phyloP scores from a whole-genome alignment of 441 rosid genomes.

The Macaranga tanarius region DNA sequence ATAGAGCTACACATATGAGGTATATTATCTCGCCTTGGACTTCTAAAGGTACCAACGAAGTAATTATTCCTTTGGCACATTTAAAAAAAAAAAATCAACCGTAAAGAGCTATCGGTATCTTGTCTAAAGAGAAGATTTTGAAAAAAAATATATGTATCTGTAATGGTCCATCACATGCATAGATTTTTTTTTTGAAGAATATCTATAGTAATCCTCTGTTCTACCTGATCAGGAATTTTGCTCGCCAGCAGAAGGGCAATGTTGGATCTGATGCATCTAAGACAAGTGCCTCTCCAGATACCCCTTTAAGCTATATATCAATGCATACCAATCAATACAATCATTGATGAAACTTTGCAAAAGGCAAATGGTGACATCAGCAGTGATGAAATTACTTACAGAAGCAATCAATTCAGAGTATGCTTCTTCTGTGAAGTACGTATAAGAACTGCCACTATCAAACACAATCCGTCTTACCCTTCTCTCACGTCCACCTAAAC shows the following conservation, averaged over 20 bases:
- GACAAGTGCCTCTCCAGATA: slow-evolving; percentile 43
- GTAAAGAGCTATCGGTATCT: background rate
- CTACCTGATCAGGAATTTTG: slow-evolving; percentile 61
- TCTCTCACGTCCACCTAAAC: slow-evolving; percentile 43
- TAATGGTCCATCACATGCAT: background rate
- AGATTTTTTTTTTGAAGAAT: background rate
- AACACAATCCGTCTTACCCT: slow-evolving; percentile 49
- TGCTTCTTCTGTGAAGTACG: slow-evolving; percentile 71
- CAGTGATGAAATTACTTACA: slow-evolving; percentile 45
- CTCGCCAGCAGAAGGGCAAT: slow-evolving; percentile 75
- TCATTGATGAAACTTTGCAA: background rate
- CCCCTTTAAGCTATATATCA: slow-evolving; percentile 59
- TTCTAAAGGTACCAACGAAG: background rate
- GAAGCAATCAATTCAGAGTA: slow-evolving; percentile 64
- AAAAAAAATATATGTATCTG: too few species aligned
- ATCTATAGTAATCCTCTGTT: background rate
- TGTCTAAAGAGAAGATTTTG: background rate
- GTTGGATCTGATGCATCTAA: slow-evolving; percentile 60
- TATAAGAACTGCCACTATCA: slow-evolving; percentile 93
- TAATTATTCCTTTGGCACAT: background rate
- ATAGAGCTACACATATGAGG: background rate
- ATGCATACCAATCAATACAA: slow-evolving; percentile 11
- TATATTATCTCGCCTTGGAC: background rate
- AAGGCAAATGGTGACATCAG: background rate
- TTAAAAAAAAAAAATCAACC: background rate